Evolutionary conservation across 2,329 filamentous ascomycete species (phyloP).

Genomic region (Aspergillus terreus): DNA sequence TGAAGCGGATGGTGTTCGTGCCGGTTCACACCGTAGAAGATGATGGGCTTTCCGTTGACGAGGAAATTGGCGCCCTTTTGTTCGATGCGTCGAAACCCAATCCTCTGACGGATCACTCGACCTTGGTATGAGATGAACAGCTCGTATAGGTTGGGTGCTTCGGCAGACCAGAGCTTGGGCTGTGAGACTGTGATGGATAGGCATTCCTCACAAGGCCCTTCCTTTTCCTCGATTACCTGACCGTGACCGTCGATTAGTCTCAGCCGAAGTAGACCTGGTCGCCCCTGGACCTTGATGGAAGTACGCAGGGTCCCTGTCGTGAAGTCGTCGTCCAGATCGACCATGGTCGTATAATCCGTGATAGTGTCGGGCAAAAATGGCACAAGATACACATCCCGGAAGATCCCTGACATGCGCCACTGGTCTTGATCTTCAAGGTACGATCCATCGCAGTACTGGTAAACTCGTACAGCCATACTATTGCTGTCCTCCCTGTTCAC

Average conservation of each 20-base stretch:
- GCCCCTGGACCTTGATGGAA: neutral
- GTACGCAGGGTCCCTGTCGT: constrained; percentile 29
- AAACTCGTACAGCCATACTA: constrained; percentile 60
- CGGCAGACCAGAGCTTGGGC: constrained; percentile 67
- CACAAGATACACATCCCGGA: constrained; percentile 62
- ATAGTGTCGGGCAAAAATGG: constrained; percentile 47
- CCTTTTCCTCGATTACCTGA: constrained; percentile 50
- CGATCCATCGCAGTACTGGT: constrained; percentile 65
- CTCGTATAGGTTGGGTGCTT: constrained; percentile 60
- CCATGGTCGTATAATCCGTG: neutral
- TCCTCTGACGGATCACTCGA: constrained; percentile 44
- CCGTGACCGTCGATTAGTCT: constrained; percentile 47
- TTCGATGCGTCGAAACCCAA: constrained; percentile 62
- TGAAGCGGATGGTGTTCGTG: constrained; percentile 66
- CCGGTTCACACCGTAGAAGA: constrained; percentile 63
- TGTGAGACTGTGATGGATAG: neutral
- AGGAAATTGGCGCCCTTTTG: constrained; percentile 53
- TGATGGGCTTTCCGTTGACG: constrained; percentile 61
- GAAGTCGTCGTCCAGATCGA: constrained; percentile 47
- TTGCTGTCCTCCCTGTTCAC: constrained; percentile 47
- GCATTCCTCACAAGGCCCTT: constrained; percentile 14
- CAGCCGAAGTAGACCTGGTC: neutral
- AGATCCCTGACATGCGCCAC: constrained; percentile 66
- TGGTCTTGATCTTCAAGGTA: constrained; percentile 69
- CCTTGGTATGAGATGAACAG: constrained; percentile 41